Evolutionary conservation across 352 stramenopile genomes (phyloP).

Genomic region (Globisporangium iwayamae): DNA sequence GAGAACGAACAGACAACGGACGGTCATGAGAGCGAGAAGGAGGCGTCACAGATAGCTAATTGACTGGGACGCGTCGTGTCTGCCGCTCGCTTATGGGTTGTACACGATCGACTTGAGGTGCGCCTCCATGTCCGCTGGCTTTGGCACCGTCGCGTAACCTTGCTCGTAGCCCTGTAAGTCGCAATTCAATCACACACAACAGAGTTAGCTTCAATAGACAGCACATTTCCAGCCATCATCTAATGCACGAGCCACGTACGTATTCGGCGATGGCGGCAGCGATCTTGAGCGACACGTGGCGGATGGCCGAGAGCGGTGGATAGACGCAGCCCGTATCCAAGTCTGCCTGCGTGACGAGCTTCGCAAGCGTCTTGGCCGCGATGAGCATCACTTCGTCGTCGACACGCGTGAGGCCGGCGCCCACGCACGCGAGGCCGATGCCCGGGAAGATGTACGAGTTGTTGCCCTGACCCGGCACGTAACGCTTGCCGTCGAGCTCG

Average conservation of each 20-base stretch:
- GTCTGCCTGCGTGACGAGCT: constrained; percentile 85
- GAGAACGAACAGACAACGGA: neutral
- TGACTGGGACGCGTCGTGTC: neutral
- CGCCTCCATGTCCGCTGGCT: constrained; percentile 49
- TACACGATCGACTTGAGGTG: constrained; percentile 64
- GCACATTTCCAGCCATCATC: neutral
- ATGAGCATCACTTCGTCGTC: constrained; percentile 85
- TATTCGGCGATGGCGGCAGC: constrained; percentile 88
- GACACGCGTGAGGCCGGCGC: constrained; percentile 73
- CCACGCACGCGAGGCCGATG: constrained; percentile 92
- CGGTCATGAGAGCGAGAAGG: constrained; percentile 4
- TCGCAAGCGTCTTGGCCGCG: constrained; percentile 65
- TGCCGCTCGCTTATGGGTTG: constrained; percentile 44
- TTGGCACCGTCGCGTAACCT: constrained; percentile 50
- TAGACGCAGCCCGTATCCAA: constrained; percentile 93
- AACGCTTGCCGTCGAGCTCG: constrained; percentile 81
- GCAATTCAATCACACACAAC: neutral
- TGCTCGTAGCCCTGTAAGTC: constrained; percentile 44
- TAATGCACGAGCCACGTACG: neutral
- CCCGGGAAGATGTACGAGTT: constrained; percentile 98
- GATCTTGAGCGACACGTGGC: constrained; percentile 91
- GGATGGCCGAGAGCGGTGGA: constrained; percentile 89
- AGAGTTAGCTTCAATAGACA: neutral
- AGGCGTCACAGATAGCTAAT: neutral
- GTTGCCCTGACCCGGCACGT: constrained; percentile 89